Conservation (phyloP, 2,329 filamentous ascomycete genomes). For the Davidsoniella neocaledoniae region DNA sequence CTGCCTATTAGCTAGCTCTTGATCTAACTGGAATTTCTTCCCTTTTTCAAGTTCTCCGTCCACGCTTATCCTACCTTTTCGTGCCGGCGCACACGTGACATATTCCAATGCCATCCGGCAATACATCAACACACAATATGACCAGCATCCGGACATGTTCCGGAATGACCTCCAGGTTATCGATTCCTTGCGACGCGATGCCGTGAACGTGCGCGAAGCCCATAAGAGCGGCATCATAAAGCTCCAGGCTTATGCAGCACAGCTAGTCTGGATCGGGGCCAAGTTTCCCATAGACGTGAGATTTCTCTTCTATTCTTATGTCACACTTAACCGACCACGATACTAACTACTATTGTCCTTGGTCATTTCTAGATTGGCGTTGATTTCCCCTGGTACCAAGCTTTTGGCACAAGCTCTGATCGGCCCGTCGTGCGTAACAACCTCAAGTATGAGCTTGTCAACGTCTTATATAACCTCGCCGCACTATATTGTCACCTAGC, state of each 20-base stretch:
- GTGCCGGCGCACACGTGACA: slow-evolving; percentile 62
- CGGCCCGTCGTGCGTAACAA: slow-evolving; percentile 51
- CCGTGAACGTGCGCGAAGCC: slow-evolving; percentile 76
- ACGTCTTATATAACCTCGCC: slow-evolving; percentile 83
- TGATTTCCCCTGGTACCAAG: slow-evolving; percentile 92
- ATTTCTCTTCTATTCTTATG: background rate
- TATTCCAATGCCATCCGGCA: slow-evolving; percentile 72
- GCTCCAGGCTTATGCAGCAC: slow-evolving; percentile 79
- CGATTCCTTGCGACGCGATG: slow-evolving; percentile 65
- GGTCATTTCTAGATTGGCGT: slow-evolving; percentile 54
- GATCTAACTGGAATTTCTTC: background rate
- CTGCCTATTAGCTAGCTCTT: background rate
- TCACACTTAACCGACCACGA: too few species aligned
- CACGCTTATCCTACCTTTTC: slow-evolving; percentile 71
- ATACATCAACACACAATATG: slow-evolving; percentile 97
- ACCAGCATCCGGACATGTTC: slow-evolving; percentile 97
- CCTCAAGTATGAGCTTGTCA: slow-evolving; percentile 71
- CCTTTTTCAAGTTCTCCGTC: slow-evolving; percentile 22
- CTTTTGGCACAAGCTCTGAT: slow-evolving; percentile 75
- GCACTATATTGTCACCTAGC: slow-evolving; percentile 89
- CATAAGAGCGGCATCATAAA: slow-evolving; percentile 75
- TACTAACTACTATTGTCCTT: background rate
- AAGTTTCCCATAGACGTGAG: slow-evolving; percentile 91
- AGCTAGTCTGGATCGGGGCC: slow-evolving; percentile 80
- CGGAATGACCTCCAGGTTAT: slow-evolving; percentile 69